These are phyloP conservation scores for Knoxia roxburghii DNA, from an alignment of 257 asterid species.

Conservation along the genomic window DNA sequence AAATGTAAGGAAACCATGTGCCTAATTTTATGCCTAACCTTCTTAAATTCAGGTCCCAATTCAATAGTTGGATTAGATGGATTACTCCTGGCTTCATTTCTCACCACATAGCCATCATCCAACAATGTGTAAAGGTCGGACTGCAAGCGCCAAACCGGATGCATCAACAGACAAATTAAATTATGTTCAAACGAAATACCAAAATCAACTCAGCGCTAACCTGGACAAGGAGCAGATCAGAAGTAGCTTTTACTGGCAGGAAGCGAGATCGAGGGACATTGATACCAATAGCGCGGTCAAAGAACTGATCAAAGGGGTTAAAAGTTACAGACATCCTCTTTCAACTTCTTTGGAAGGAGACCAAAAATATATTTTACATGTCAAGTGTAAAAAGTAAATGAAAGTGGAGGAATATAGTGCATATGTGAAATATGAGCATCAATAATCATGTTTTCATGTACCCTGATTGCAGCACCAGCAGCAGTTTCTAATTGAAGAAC, in stretches of 20 bases:
- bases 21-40: constrained; percentile 41
- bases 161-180: constrained; percentile 9
- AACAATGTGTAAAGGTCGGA: constrained; percentile 91
- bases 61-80: constrained; percentile 88
- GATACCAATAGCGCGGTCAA: constrained; percentile 81
- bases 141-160: constrained; percentile 39
- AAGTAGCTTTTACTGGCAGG: constrained; percentile 95
- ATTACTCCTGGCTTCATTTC: constrained; percentile 73
- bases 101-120: constrained; percentile 73
- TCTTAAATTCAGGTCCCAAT: constrained; percentile 96
- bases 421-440: constrained; percentile 1
- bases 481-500: constrained; percentile 99
- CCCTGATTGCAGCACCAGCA: constrained; percentile 99
- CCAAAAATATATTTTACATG: neutral
- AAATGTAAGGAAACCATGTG: neutral
- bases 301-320: constrained; percentile 44
- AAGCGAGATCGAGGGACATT: constrained; percentile 97
- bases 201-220: constrained; percentile 32
- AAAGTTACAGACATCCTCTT: neutral
- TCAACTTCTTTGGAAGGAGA: neutral
- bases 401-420: constrained; percentile 1
- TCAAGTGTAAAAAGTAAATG: constrained; percentile 5
- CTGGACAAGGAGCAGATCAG: constrained; percentile 94
- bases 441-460: constrained; percentile 17
- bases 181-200: neutral